phyloP scores from a whole-genome alignment of 768 basidiomycete species.

The Tephrocybe sp. region DNA sequence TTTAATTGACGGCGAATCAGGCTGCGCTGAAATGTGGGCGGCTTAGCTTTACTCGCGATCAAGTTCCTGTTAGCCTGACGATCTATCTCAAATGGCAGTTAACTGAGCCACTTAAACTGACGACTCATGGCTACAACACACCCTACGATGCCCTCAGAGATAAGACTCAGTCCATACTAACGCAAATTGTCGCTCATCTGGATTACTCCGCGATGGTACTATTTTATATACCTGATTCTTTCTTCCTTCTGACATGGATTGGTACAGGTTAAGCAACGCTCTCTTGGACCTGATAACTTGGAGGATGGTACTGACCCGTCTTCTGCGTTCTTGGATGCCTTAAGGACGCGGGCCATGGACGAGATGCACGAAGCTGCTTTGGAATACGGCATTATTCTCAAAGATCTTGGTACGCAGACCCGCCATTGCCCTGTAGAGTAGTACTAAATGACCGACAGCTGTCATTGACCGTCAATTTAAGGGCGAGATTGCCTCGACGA shows the following conservation, averaged over 20 bases:
- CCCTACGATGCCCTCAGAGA: slow-evolving; percentile 79
- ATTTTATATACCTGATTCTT: slow-evolving; percentile 3
- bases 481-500: slow-evolving; percentile 81
- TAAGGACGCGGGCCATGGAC: slow-evolving; percentile 83
- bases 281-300: slow-evolving; percentile 72
- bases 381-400: slow-evolving; percentile 82
- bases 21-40: too few relatives aligned
- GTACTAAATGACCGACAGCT: slow-evolving; percentile 37
- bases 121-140: slow-evolving; percentile 82
- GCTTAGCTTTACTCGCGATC: slow-evolving; percentile 85
- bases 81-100: slow-evolving; percentile 81
- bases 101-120: slow-evolving; percentile 57
- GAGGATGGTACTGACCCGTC: slow-evolving; percentile 70
- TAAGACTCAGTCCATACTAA: slow-evolving; percentile 85
- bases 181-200: slow-evolving; percentile 82
- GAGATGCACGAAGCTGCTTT: slow-evolving; percentile 80
- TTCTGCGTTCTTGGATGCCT: slow-evolving; percentile 79
- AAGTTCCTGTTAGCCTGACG: slow-evolving; percentile 82
- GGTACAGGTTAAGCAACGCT: slow-evolving; percentile 76
- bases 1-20: too few relatives aligned
- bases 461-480: slow-evolving; percentile 90
- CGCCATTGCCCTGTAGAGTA: neutral
- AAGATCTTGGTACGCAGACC: slow-evolving; percentile 61
- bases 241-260: slow-evolving; percentile 8
- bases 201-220: slow-evolving; percentile 46